phyloP scores from a whole-genome alignment of 768 basidiomycete species.

The Lentinula edodes region DNA sequence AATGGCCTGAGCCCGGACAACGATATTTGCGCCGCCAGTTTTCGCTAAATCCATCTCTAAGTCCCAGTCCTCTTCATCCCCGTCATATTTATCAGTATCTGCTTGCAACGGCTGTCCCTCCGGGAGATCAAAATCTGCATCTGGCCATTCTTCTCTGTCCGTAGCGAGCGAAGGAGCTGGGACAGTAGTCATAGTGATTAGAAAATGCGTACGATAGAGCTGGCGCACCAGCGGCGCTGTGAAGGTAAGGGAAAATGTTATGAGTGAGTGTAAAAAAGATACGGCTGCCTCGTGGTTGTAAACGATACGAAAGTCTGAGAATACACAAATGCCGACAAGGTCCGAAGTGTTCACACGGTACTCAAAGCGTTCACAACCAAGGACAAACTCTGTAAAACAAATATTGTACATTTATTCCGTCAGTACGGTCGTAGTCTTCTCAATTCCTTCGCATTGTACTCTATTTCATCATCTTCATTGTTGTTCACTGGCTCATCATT shows the following conservation, averaged over 20 bases:
- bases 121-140: slow-evolving; percentile 82
- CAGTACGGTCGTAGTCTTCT: slow-evolving; percentile 62
- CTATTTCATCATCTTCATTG: slow-evolving; percentile 46
- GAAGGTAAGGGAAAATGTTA: slow-evolving; percentile 15
- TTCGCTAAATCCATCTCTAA: slow-evolving; percentile 63
- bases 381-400: slow-evolving; percentile 11
- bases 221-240: slow-evolving; percentile 15
- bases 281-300: slow-evolving; percentile 24
- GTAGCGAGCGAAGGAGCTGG: slow-evolving; percentile 50
- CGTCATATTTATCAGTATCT: slow-evolving; percentile 59
- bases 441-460: slow-evolving; percentile 52
- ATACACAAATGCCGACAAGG: neutral
- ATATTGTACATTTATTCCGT: slow-evolving; percentile 15
- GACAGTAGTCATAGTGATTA: slow-evolving; percentile 46
- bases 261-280: slow-evolving; percentile 12
- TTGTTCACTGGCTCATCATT: slow-evolving; percentile 20
- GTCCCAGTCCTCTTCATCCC: slow-evolving; percentile 75
- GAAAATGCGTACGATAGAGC: slow-evolving; percentile 15
- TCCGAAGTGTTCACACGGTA: neutral
- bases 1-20: slow-evolving; percentile 23
- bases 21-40: slow-evolving; percentile 47
- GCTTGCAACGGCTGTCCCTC: slow-evolving; percentile 67
- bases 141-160: slow-evolving; percentile 76
- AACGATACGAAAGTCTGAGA: slow-evolving; percentile 12
- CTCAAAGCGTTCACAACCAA: slow-evolving; percentile 15